Percentiles rank a stretch among this genome's conserved stretches.
These are phyloP conservation scores for Ciborinia camelliae DNA, from an alignment of 2,329 filamentous ascomycete genomes.

Conservation along the genomic window DNA sequence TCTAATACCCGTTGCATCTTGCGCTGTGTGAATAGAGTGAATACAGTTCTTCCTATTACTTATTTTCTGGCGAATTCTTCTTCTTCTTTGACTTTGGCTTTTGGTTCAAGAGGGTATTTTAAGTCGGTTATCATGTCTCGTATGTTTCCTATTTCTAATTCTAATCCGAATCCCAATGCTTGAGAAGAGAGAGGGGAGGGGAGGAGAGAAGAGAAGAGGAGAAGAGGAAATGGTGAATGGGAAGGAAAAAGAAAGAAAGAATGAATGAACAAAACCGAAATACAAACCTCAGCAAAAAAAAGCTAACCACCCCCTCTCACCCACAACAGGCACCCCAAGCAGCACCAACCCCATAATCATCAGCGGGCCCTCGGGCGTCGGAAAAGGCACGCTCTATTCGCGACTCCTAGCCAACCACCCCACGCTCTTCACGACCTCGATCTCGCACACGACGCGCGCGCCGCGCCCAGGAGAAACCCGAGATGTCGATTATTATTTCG, in stretches of 20 bases:
- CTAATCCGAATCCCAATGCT: no score
- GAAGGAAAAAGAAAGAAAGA: no score
- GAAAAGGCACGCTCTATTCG: conserved; percentile 77
- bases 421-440: conserved; percentile 54
- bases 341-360: conserved; percentile 64
- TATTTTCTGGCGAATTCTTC: neutral
- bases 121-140: conserved; percentile 23
- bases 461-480: conserved; percentile 73
- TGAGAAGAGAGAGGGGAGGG: no score
- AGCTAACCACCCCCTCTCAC: no score
- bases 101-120: no score
- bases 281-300: conserved; percentile 13
- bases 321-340: no score
- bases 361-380: conserved; percentile 74
- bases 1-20: neutral
- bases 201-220: neutral
- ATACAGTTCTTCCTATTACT: neutral
- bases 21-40: neutral
- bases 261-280: neutral
- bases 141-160: conserved; percentile 24
- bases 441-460: conserved; percentile 74
- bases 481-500: conserved; percentile 80
- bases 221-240: no score
- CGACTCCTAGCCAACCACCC: conserved; percentile 61
- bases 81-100: no score